phyloP scores from a whole-genome alignment of 2,329 filamentous ascomycete species.

The Exserohilum rostratum region DNA sequence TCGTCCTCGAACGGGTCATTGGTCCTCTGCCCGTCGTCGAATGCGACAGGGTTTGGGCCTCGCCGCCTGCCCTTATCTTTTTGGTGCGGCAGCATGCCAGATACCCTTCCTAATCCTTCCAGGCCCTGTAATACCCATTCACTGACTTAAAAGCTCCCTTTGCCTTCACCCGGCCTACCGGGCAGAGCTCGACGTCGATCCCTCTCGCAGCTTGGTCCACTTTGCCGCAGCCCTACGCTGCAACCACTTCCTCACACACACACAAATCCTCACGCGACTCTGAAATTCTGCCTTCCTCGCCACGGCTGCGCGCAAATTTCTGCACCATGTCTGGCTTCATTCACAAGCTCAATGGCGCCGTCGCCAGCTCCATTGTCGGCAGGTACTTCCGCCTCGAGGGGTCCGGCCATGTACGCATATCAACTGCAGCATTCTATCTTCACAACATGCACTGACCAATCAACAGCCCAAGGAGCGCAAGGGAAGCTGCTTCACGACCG shows the following conservation, averaged over 20 bases:
- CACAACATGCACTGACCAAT: constrained; percentile 9
- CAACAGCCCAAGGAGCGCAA: constrained; percentile 64
- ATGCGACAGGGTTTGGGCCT: constrained; percentile 9
- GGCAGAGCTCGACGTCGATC: constrained; percentile 14
- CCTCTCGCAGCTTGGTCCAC: constrained; percentile 9
- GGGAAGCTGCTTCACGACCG: constrained; percentile 79
- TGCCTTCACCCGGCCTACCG: constrained; percentile 7
- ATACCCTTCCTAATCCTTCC: constrained; percentile 23
- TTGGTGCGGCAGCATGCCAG: constrained; percentile 36
- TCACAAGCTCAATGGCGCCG: constrained; percentile 41
- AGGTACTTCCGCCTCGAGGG: constrained; percentile 75
- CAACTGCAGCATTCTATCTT: not conserved
- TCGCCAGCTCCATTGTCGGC: constrained; percentile 46
- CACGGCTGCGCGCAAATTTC: constrained; percentile 15
- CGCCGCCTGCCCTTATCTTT: constrained; percentile 42
- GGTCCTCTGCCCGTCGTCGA: constrained; percentile 9
- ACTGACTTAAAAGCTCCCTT: constrained; percentile 18
- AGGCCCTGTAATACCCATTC: constrained; percentile 16
- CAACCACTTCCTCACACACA: not conserved
- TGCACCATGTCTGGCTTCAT: constrained; percentile 41
- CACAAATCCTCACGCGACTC: not conserved
- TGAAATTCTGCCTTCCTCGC: constrained; percentile 5
- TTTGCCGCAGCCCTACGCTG: constrained; percentile 4
- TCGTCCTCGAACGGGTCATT: constrained; percentile 15
- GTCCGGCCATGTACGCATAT: constrained; percentile 73